phyloP scores from a whole-genome alignment of 306 rosid genomes.

The Nissolia schottii region DNA sequence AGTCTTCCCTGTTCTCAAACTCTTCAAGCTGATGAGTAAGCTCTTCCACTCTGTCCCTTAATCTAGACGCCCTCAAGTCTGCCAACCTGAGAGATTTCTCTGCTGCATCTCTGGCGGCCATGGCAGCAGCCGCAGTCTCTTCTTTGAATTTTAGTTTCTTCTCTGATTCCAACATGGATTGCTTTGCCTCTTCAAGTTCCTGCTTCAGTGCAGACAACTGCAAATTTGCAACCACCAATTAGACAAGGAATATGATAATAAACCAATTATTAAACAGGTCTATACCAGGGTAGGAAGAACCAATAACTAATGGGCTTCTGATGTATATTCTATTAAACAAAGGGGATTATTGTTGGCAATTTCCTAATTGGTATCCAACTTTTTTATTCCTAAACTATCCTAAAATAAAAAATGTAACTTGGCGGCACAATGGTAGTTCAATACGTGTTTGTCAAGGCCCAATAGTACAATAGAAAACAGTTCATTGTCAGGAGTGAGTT shows the following conservation, averaged over 20 bases:
- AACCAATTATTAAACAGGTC: neutral
- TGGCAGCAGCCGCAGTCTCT: constrained; percentile 94
- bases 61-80: constrained; percentile 83
- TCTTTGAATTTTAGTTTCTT: constrained; percentile 93
- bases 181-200: constrained; percentile 91
- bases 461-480: neutral
- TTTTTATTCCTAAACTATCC: no score
- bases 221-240: constrained; percentile 32
- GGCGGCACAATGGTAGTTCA: no score
- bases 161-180: constrained; percentile 66
- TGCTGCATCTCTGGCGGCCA: constrained; percentile 99
- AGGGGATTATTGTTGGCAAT: no score
- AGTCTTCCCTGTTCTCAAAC: constrained; percentile 76
- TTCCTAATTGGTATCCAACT: no score
- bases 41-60: constrained; percentile 87
- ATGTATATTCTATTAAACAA: no score
- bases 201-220: constrained; percentile 74
- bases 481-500: neutral
- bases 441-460: no score
- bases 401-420: no score
- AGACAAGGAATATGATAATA: neutral
- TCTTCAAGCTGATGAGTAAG: constrained; percentile 89
- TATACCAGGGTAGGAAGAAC: neutral
- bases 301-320: neutral
- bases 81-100: constrained; percentile 89